Percentiles rank a stretch among this genome's conserved stretches.
Evolutionary conservation across 805 yeast species (phyloP).

Genomic region (Ascoidea tarda): DNA sequence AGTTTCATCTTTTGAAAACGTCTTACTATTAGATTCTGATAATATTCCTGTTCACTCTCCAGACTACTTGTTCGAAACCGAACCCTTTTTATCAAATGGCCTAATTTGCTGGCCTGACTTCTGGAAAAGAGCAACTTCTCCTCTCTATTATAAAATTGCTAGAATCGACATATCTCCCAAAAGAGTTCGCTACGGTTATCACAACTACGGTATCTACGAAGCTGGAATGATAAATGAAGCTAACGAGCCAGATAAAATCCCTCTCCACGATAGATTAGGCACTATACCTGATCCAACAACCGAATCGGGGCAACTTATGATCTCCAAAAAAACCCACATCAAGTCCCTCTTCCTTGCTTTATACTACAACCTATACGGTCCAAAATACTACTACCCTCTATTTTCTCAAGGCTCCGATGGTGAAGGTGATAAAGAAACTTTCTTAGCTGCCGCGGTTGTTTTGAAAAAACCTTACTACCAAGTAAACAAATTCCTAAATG

Average conservation of each 20-base stretch:
- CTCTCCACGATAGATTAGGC: slow-evolving; percentile 46
- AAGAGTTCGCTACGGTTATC: slow-evolving; percentile 25
- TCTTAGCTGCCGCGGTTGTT: slow-evolving; percentile 44
- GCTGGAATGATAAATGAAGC: slow-evolving; percentile 14
- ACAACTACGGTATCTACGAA: slow-evolving; percentile 21
- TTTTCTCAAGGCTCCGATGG: slow-evolving; percentile 42
- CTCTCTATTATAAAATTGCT: slow-evolving; percentile 40
- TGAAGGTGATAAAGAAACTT: slow-evolving; percentile 48
- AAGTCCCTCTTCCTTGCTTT: slow-evolving; percentile 39
- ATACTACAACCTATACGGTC: slow-evolving; percentile 49
- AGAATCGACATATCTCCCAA: slow-evolving; percentile 23
- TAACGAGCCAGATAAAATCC: slow-evolving; percentile 15
- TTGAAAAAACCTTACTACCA: slow-evolving; percentile 44
- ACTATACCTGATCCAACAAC: slow-evolving; percentile 48
- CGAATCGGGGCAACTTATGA: slow-evolving; percentile 51
- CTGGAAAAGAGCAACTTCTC: slow-evolving; percentile 57
- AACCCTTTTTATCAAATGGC: slow-evolving; percentile 22
- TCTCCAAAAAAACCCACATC: slow-evolving; percentile 40
- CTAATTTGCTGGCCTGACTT: slow-evolving; percentile 55
- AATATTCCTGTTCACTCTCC: slow-evolving; percentile 45
- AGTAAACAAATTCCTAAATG: slow-evolving; percentile 39
- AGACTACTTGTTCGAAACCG: slow-evolving; percentile 33
- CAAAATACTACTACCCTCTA: slow-evolving; percentile 41
- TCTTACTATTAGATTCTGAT: slow-evolving; percentile 61
- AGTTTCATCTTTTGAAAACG: slow-evolving; percentile 62